Conservation (phyloP, 1,284 basidiomycete genomes). For the Trichosporon asahii region DNA sequence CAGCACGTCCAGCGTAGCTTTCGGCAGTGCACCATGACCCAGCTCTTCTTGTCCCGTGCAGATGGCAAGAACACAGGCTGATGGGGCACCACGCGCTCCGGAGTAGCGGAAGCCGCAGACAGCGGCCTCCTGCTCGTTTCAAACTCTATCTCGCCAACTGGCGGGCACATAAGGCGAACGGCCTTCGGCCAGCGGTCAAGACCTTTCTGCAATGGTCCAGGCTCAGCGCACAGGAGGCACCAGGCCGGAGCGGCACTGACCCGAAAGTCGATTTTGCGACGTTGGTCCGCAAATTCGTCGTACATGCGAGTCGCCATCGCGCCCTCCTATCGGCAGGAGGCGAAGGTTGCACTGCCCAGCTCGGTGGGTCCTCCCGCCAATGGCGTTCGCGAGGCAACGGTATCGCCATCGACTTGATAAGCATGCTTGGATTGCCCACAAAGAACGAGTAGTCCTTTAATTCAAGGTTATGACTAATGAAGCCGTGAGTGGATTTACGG, state of each 20-base stretch:
- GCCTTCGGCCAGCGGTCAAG: neutral
- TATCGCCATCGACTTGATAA: neutral
- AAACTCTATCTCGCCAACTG: neutral
- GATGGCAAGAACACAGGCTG: neutral
- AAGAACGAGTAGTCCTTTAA: neutral
- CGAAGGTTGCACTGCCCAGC: neutral
- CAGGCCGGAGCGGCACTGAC: too few species aligned
- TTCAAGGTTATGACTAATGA: neutral
- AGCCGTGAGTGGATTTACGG: neutral
- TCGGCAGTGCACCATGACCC: too few species aligned
- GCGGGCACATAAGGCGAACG: neutral
- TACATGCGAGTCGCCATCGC: neutral
- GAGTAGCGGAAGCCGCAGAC: neutral
- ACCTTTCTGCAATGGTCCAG: too few species aligned
- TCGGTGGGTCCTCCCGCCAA: neutral
- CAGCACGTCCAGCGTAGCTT: too few species aligned
- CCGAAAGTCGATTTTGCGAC: neutral
- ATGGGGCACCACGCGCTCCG: neutral
- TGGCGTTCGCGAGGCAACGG: neutral
- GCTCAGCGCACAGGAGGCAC: too few species aligned
- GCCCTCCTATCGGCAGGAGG: too few species aligned
- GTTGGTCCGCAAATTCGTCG: neutral
- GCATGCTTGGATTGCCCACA: neutral
- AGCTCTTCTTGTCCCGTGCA: too few species aligned
- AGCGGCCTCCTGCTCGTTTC: neutral